Conservation (phyloP, 2,329 filamentous ascomycete species). For the Ceratocystis cubensis region DNA sequence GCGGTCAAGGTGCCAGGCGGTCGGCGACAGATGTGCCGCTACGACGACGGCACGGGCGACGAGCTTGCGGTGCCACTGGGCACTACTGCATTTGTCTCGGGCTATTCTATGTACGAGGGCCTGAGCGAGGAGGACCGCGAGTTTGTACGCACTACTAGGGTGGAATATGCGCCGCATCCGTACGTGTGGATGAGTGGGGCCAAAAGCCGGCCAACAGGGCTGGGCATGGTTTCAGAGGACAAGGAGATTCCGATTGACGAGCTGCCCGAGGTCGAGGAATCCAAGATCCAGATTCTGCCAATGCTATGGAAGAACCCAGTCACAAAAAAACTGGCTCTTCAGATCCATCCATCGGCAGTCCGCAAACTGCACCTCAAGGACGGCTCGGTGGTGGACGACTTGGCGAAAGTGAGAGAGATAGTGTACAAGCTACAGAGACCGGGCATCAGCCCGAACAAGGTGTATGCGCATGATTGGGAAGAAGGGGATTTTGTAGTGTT, state of each 20-base stretch:
- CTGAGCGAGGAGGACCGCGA: slow-evolving; percentile 53
- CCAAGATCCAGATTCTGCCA: slow-evolving; percentile 58
- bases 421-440: slow-evolving; percentile 58
- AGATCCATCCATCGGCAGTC: slow-evolving; percentile 62
- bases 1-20: slow-evolving; percentile 61
- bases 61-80: slow-evolving; percentile 56
- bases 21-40: slow-evolving; percentile 53
- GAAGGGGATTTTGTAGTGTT: slow-evolving; percentile 67
- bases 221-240: slow-evolving; percentile 57
- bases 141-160: slow-evolving; percentile 52
- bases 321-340: slow-evolving; percentile 55
- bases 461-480: slow-evolving; percentile 67
- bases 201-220: slow-evolving; percentile 52
- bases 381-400: slow-evolving; percentile 55
- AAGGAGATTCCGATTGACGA: slow-evolving; percentile 47
- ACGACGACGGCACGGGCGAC: slow-evolving; percentile 59
- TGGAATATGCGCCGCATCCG: slow-evolving; percentile 67
- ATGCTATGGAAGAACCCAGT: slow-evolving; percentile 69
- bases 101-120: slow-evolving; percentile 56
- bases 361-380: slow-evolving; percentile 55
- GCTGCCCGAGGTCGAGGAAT: slow-evolving; percentile 51
- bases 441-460: slow-evolving; percentile 53
- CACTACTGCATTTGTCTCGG: slow-evolving; percentile 63
- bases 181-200: slow-evolving; percentile 71
- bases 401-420: slow-evolving; percentile 52